Conservation (phyloP, 2,329 filamentous ascomycete species). For the Blastomyces parvus region DNA sequence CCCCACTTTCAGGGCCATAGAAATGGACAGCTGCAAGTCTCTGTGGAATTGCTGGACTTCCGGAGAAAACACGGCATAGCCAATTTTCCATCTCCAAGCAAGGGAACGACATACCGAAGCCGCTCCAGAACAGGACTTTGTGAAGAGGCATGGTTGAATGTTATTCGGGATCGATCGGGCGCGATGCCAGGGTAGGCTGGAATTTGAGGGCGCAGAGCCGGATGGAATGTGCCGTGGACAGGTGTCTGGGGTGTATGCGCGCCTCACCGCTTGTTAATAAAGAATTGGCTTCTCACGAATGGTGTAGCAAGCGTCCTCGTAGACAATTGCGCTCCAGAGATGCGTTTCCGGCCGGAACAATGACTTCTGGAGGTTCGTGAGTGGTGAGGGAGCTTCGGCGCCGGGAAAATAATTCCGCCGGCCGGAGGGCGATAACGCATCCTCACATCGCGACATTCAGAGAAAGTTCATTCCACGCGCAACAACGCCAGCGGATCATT, state of each 20-base stretch:
- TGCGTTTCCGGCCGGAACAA: neutral
- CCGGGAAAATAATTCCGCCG: constrained; percentile 8
- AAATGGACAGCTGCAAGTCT: neutral
- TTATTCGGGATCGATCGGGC: constrained; percentile 16
- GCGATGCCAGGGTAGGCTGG: neutral
- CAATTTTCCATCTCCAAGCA: neutral
- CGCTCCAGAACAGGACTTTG: constrained; percentile 48
- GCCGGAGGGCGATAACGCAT: neutral
- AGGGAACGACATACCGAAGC: constrained; percentile 62
- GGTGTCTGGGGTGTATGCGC: neutral
- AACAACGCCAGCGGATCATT: neutral
- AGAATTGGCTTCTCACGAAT: constrained; percentile 4
- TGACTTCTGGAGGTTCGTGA: neutral
- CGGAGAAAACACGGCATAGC: neutral
- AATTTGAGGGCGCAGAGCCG: neutral
- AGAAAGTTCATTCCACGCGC: neutral
- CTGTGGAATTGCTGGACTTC: neutral
- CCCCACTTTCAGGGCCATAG: neutral
- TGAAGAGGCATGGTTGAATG: constrained; percentile 35
- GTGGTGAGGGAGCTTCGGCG: neutral
- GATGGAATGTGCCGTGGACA: neutral
- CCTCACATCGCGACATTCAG: neutral
- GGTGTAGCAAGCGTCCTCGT: neutral
- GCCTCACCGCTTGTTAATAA: neutral
- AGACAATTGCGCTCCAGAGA: neutral